A percentile compares a stretch with the other conserved stretches of the same genome.
Conservation (phyloP, 129 eudicot genomes). For the Scalesia atractyloides region DNA sequence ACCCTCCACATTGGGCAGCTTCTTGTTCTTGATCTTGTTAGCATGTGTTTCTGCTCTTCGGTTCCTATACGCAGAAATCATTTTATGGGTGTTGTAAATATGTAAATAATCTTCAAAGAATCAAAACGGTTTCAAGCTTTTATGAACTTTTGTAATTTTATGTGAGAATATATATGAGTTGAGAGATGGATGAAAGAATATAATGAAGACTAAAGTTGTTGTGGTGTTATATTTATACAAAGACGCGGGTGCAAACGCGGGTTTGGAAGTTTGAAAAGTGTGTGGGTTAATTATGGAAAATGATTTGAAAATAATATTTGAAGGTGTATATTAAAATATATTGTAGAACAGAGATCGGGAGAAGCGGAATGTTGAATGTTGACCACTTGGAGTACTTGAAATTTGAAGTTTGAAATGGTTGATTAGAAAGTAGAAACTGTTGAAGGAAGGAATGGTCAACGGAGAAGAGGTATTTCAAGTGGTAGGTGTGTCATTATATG, state of each 20-base stretch:
- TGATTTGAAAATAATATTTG: neutral
- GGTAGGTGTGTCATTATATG: constrained; percentile 31
- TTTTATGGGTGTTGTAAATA: neutral
- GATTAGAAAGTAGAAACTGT: constrained; percentile 1
- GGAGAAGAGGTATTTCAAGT: constrained; percentile 19
- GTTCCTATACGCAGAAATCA: constrained; percentile 54
- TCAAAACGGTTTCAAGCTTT: neutral
- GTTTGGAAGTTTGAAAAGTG: constrained; percentile 37
- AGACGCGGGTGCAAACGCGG: constrained; percentile 41
- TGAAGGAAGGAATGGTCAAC: constrained; percentile 29
- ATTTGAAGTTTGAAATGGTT: constrained; percentile 37
- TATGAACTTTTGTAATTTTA: neutral
- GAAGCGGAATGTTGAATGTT: constrained; percentile 38
- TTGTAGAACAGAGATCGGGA: neutral
- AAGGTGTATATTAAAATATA: neutral
- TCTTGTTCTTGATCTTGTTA: constrained; percentile 43
- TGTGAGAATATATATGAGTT: neutral
- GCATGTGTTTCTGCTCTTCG: constrained; percentile 40
- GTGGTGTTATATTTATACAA: constrained; percentile 5
- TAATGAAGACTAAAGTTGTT: neutral
- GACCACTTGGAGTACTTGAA: constrained; percentile 27
- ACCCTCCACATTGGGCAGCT: constrained; percentile 23
- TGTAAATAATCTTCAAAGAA: neutral
- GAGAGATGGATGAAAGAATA: constrained; percentile 10
- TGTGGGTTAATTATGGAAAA: constrained; percentile 20